Percentiles rank a stretch among this genome's conserved stretches.
Evolutionary conservation across 192 early-diverging fungal species (phyloP).

Genomic region (Backusella psychrophila): DNA sequence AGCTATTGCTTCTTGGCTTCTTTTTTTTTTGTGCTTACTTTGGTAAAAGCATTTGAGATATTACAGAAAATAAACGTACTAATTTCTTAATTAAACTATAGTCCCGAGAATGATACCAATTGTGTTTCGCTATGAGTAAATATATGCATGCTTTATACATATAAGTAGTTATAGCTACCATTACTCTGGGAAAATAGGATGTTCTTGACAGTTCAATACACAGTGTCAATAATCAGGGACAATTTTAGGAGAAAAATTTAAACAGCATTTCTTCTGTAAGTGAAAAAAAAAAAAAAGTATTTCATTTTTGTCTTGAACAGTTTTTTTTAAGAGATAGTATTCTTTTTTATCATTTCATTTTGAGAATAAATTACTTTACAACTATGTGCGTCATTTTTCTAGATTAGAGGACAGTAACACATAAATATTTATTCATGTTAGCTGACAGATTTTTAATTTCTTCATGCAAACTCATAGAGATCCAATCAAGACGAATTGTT

Average conservation of each 20-base stretch:
- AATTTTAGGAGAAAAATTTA: not conserved
- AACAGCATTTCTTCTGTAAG: not conserved
- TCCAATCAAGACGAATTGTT: not conserved
- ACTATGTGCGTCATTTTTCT: not conserved
- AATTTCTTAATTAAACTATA: conserved; percentile 1
- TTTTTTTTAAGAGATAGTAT: not conserved
- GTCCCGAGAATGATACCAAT: not conserved
- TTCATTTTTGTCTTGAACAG: not conserved
- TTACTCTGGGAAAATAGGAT: not conserved
- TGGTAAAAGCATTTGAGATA: not conserved
- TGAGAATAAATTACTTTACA: not conserved
- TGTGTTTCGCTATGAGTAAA: not conserved
- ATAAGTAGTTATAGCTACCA: not conserved
- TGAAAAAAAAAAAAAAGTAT: not conserved
- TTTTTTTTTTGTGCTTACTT: not conserved
- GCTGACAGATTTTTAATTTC: conserved; percentile 6
- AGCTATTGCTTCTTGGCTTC: not conserved
- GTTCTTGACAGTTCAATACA: not conserved
- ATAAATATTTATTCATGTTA: not conserved
- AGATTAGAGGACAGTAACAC: not conserved
- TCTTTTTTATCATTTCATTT: not conserved
- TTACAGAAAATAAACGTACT: not conserved
- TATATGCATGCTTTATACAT: too few species aligned
- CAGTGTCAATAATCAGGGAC: not conserved
- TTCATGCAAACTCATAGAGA: not conserved